Conservation (phyloP, 2,329 filamentous ascomycete species). For the Davidsoniella virescens region DNA sequence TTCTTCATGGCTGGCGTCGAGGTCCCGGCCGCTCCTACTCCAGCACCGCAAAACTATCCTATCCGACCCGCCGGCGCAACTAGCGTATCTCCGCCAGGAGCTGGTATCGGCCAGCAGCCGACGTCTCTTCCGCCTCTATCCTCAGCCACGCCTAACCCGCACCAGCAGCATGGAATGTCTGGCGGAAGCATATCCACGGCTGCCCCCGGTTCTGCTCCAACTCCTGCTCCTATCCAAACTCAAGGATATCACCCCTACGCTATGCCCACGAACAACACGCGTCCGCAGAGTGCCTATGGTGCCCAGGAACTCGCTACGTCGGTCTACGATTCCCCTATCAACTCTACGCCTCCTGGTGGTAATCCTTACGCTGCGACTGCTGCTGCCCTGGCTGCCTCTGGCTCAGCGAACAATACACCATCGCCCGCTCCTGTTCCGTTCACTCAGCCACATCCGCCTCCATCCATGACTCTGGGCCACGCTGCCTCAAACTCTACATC, state of each 20-base stretch:
- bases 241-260: conserved; percentile 29
- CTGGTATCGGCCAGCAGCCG: conserved; percentile 14
- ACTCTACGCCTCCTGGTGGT: conserved; percentile 33
- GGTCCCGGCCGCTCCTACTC: conserved; percentile 25
- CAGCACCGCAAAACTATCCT: conserved; percentile 31
- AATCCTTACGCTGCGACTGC: conserved; percentile 18
- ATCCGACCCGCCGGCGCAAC: conserved; percentile 20
- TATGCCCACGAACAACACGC: conserved; percentile 32
- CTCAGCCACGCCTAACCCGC: conserved; percentile 17
- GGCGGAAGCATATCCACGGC: conserved; percentile 13
- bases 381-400: conserved; percentile 22
- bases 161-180: conserved; percentile 20
- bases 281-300: conserved; percentile 52
- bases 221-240: conserved; percentile 29
- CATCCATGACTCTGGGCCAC: not conserved
- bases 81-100: conserved; percentile 19
- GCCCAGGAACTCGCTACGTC: conserved; percentile 67
- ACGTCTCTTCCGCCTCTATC: not conserved
- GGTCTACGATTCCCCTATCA: conserved; percentile 58
- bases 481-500: too few relatives aligned
- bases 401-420: not conserved
- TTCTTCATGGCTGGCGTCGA: conserved; percentile 51
- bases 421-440: conserved; percentile 4
- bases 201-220: conserved; percentile 20
- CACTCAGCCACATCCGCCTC: conserved; percentile 15